Conservation (phyloP, 371 early-diverging fungal species). For the Rhizopus delemar region DNA sequence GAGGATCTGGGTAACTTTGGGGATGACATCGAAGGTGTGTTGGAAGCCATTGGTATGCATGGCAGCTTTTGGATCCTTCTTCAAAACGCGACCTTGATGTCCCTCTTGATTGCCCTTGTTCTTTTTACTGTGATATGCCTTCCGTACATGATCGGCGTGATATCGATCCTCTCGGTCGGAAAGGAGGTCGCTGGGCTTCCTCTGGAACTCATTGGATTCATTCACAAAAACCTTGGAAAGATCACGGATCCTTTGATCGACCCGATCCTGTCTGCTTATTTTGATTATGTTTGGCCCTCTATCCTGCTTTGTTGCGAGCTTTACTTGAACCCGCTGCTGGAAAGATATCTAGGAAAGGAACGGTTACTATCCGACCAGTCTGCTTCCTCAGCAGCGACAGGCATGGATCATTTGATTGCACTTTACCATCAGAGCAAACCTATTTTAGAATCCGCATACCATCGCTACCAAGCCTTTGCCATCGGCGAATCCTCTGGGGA, state of each 20-base stretch:
- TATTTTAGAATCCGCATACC: slow-evolving; percentile 10
- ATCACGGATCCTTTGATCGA: slow-evolving; percentile 63
- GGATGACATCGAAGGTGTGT: slow-evolving; percentile 78
- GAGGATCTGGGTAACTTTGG: slow-evolving; percentile 57
- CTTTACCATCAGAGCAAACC: slow-evolving; percentile 16
- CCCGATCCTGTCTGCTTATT: slow-evolving; percentile 40
- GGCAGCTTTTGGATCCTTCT: slow-evolving; percentile 76
- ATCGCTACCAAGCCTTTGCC: slow-evolving; percentile 40
- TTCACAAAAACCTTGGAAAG: slow-evolving; percentile 21
- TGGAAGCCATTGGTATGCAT: slow-evolving; percentile 88
- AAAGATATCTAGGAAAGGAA: not conserved
- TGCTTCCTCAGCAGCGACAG: not conserved
- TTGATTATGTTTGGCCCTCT: slow-evolving; percentile 12
- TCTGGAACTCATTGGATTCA: slow-evolving; percentile 39
- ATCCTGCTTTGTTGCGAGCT: not conserved
- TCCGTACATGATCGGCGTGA: slow-evolving; percentile 73
- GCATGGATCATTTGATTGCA: slow-evolving; percentile 1
- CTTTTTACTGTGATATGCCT: slow-evolving; percentile 74
- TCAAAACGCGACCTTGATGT: slow-evolving; percentile 80
- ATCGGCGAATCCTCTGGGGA: slow-evolving; percentile 32
- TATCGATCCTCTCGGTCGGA: slow-evolving; percentile 35
- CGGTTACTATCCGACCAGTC: not conserved
- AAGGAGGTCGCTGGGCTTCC: slow-evolving; percentile 47
- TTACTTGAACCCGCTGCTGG: not conserved
- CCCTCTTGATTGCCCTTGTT: slow-evolving; percentile 69